Percentiles rank a stretch among this genome's conserved stretches.
Conservation (phyloP, 2,329 filamentous ascomycete genomes). For the Fusarium concolor region DNA sequence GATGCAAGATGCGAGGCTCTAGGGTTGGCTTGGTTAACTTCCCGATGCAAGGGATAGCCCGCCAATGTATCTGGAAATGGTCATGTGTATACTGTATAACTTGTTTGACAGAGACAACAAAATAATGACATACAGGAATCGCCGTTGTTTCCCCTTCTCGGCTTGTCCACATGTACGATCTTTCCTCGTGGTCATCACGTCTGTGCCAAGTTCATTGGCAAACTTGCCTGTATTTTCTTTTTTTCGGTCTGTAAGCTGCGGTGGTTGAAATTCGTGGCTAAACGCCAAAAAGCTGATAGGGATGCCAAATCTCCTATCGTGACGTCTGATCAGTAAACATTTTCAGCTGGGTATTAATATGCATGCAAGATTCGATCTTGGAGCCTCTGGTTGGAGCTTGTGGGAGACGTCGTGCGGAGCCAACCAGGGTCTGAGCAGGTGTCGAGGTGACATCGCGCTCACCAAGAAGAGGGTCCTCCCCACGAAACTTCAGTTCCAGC, state of each 20-base stretch:
- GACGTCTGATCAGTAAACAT: conserved; percentile 17
- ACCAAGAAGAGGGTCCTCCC: conserved; percentile 36
- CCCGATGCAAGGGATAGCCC: conserved; percentile 38
- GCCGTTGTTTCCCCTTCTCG: conserved; percentile 2
- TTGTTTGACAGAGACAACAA: conserved; percentile 8
- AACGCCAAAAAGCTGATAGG: conserved; percentile 14
- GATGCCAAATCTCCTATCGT: conserved; percentile 19
- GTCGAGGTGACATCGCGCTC: conserved; percentile 41
- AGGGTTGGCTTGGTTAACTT: conserved; percentile 10
- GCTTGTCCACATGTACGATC: conserved; percentile 14
- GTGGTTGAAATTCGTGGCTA: conserved; percentile 26
- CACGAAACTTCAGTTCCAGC: conserved; percentile 24
- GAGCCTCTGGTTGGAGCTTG: conserved; percentile 41
- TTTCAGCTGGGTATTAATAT: conserved; percentile 22
- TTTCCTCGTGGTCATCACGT: conserved; percentile 8
- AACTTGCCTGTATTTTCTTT: conserved; percentile 6
- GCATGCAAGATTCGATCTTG: conserved; percentile 38
- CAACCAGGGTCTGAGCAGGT: conserved; percentile 42
- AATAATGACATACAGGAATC: neutral
- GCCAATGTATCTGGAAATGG: conserved; percentile 10
- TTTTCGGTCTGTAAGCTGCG: neutral
- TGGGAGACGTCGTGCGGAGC: conserved; percentile 42
- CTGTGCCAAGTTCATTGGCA: neutral
- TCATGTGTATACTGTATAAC: conserved; percentile 11
- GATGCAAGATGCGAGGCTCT: conserved; percentile 39